phyloP scores from a whole-genome alignment of 352 stramenopile genomes.

The Globisporangium heterothallicum region DNA sequence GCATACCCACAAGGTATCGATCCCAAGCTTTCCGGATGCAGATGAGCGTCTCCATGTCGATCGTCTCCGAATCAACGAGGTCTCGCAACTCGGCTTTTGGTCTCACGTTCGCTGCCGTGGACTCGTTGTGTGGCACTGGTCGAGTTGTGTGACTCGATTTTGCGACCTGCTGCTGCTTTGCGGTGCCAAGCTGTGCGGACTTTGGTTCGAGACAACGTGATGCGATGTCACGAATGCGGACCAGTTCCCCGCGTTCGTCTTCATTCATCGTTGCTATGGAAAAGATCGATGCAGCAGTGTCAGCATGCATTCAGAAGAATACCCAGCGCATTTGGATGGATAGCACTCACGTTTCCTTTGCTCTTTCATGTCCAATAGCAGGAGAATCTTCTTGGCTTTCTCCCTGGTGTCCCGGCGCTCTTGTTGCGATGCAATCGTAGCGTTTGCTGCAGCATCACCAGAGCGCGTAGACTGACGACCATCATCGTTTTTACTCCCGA shows the following conservation, averaged over 20 bases:
- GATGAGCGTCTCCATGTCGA: constrained; percentile 31
- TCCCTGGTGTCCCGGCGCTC: neutral
- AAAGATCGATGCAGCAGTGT: neutral
- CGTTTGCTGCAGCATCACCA: too few species aligned
- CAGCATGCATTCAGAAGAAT: too few species aligned
- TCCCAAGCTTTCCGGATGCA: constrained; percentile 22
- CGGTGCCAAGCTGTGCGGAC: neutral
- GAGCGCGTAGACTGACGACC: too few species aligned
- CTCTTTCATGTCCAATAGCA: constrained; percentile 15
- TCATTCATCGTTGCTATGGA: constrained; percentile 8
- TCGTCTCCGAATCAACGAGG: constrained; percentile 21
- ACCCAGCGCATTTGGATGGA: too few species aligned
- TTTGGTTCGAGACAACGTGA: constrained; percentile 5
- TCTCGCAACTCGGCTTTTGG: neutral
- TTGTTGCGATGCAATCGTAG: neutral
- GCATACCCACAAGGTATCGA: constrained; percentile 14
- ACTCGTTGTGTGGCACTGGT: too few species aligned
- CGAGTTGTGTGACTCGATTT: too few species aligned
- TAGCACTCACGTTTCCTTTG: constrained; percentile 13
- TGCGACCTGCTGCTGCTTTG: neutral
- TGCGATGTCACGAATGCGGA: neutral
- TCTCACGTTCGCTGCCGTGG: too few species aligned
- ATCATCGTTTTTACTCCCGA: neutral
- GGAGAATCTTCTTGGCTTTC: constrained; percentile 17
- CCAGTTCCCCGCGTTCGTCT: constrained; percentile 1